Conservation (phyloP, 2,329 filamentous ascomycete species). For the Trichoderma sp. region DNA sequence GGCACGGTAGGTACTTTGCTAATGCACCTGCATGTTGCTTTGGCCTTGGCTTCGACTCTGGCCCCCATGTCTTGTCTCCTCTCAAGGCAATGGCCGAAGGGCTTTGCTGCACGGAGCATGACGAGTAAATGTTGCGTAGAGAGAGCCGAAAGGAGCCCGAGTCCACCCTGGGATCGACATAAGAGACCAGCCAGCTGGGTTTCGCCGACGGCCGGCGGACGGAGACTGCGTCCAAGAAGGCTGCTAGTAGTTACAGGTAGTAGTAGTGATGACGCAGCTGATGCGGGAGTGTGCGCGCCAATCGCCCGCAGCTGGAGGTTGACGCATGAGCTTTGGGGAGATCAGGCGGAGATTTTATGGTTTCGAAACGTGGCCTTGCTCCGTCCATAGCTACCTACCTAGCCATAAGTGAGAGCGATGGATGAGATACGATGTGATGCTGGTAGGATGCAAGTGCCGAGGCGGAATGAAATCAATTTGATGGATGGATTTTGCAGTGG, state of each 20-base stretch:
- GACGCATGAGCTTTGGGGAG: not conserved
- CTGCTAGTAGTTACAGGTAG: no score
- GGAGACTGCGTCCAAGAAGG: not conserved
- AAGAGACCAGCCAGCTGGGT: not conserved
- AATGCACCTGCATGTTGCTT: not conserved
- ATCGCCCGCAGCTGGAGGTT: not conserved
- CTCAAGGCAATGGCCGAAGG: not conserved
- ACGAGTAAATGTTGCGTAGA: not conserved
- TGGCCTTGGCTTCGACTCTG: not conserved
- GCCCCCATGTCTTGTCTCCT: not conserved
- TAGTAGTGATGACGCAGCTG: slow-evolving; percentile 8
- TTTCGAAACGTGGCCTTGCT: not conserved
- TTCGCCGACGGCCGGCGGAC: not conserved
- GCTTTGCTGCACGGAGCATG: not conserved
- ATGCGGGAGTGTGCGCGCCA: not conserved
- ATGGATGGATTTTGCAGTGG: not conserved
- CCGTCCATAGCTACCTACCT: no score
- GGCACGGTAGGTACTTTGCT: not conserved
- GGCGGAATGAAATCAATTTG: not conserved
- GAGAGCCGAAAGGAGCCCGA: not conserved
- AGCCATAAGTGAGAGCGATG: not conserved
- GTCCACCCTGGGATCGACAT: not conserved
- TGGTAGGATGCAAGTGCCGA: not conserved
- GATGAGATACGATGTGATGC: not conserved
- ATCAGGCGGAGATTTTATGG: not conserved